phyloP scores from a whole-genome alignment of 768 basidiomycete genomes.

The Lactarius deliciosus region DNA sequence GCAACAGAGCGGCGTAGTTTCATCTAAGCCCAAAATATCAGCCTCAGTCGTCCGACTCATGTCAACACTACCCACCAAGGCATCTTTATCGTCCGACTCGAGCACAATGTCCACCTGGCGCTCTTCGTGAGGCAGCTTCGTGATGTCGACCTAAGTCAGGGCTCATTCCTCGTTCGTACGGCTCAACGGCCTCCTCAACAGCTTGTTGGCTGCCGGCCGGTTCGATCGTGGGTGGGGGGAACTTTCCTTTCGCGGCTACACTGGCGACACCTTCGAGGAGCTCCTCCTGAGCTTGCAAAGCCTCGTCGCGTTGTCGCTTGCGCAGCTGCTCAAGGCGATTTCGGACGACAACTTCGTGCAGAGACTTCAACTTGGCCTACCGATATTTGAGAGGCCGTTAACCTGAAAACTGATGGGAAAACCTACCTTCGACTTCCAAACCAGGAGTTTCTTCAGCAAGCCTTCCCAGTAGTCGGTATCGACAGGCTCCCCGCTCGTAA shows the following conservation, averaged over 20 bases:
- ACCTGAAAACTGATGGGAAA: constrained; percentile 12
- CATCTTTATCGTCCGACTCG: constrained; percentile 59
- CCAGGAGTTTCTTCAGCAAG: constrained; percentile 84
- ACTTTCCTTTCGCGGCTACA: constrained; percentile 50
- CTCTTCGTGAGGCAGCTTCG: constrained; percentile 70
- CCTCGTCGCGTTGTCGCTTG: constrained; percentile 94
- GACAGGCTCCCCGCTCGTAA: constrained; percentile 88
- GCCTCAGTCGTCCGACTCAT: constrained; percentile 13
- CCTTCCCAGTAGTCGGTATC: constrained; percentile 99
- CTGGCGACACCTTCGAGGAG: constrained; percentile 74
- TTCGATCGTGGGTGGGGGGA: constrained; percentile 40
- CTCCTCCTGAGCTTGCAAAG: constrained; percentile 90
- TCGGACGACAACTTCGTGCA: constrained; percentile 95
- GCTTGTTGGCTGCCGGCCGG: constrained; percentile 38
- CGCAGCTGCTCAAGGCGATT: constrained; percentile 96
- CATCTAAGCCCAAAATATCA: constrained; percentile 49
- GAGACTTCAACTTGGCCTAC: constrained; percentile 84
- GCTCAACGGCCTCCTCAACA: constrained; percentile 64
- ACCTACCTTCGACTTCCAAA: constrained; percentile 93
- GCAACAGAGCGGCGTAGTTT: constrained; percentile 78
- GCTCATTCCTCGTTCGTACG: constrained; percentile 85
- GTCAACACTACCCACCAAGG: constrained; percentile 43
- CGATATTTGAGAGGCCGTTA: constrained; percentile 19
- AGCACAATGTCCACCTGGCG: constrained; percentile 76
- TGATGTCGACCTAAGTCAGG: constrained; percentile 73